Percentiles rank a stretch among this genome's conserved stretches.
Conservation (phyloP, 2,329 filamentous ascomycete species). For the Aspergillus piperis region DNA sequence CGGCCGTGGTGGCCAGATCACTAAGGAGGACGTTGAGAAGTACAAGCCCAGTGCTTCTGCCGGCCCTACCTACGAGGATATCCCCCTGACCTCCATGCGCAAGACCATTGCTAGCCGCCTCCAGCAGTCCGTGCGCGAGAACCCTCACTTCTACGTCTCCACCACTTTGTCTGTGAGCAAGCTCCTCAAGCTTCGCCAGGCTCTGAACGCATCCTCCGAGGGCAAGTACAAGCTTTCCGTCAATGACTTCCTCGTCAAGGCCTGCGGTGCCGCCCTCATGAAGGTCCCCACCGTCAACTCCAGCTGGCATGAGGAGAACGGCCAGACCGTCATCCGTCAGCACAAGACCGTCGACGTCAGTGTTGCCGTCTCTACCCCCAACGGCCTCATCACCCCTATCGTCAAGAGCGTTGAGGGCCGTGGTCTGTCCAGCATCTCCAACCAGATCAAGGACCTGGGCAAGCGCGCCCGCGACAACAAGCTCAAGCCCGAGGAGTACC, state of each 20-base stretch:
- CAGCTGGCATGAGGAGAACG: constrained; percentile 80
- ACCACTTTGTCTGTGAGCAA: constrained; percentile 88
- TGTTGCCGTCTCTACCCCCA: constrained; percentile 90
- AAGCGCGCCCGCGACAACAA: constrained; percentile 96
- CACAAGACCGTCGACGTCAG: constrained; percentile 92
- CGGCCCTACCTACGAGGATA: constrained; percentile 76
- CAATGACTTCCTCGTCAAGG: constrained; percentile 99
- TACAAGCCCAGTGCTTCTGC: constrained; percentile 59
- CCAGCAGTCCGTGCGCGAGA: constrained; percentile 83
- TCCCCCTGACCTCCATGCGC: constrained; percentile 87
- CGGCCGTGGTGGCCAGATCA: constrained; percentile 82
- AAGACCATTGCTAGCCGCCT: constrained; percentile 95
- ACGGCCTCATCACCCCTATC: constrained; percentile 95
- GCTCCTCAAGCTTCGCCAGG: constrained; percentile 92
- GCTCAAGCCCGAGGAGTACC: constrained; percentile 99
- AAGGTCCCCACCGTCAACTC: constrained; percentile 97
- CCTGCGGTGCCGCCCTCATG: constrained; percentile 79
- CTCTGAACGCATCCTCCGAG: constrained; percentile 82
- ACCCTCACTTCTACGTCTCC: constrained; percentile 98
- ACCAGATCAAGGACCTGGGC: constrained; percentile 90
- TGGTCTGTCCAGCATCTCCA: constrained; percentile 84
- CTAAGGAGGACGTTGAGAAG: constrained; percentile 91
- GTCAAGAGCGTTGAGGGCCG: constrained; percentile 85
- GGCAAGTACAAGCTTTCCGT: constrained; percentile 99
- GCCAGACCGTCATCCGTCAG: constrained; percentile 79